Percentiles rank a stretch among this genome's conserved stretches.
Evolutionary conservation across 2,329 filamentous ascomycete genomes (phyloP).

Genomic region (Colletotrichum noveboracense): DNA sequence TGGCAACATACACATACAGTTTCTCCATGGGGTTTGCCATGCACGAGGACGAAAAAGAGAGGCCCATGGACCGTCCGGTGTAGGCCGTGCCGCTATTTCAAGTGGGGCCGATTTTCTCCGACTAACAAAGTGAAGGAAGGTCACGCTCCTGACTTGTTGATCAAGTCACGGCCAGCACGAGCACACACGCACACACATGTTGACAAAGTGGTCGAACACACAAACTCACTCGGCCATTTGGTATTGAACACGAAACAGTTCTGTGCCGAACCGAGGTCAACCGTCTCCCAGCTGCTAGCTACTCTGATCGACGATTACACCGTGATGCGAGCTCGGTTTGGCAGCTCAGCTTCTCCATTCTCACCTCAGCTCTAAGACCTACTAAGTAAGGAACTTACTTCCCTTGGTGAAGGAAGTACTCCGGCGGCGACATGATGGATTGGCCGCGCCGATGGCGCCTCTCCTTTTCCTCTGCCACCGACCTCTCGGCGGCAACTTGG

Average conservation of each 20-base stretch:
- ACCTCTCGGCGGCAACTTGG: neutral
- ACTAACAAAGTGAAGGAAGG: neutral
- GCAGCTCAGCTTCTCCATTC: neutral
- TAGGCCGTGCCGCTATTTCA: neutral
- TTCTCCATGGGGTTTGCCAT: slow-evolving; percentile 1
- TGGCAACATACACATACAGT: neutral
- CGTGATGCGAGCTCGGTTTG: neutral
- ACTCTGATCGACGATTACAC: neutral
- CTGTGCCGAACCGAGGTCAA: neutral
- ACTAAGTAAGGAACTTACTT: neutral
- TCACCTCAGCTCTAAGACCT: neutral
- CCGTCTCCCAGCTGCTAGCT: neutral
- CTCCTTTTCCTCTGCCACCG: neutral
- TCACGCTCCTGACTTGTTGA: neutral
- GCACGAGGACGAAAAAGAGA: neutral
- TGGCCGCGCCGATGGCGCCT: neutral
- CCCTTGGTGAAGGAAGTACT: neutral
- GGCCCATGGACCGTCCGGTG: neutral
- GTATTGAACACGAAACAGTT: neutral
- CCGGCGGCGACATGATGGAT: neutral
- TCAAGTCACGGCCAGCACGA: neutral
- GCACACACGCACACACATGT: neutral
- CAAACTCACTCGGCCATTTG: neutral
- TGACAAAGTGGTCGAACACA: neutral
- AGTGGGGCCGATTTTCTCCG: slow-evolving; percentile 13